Conservation (phyloP, 2,329 filamentous ascomycete species). For the Penicillium polonicum region DNA sequence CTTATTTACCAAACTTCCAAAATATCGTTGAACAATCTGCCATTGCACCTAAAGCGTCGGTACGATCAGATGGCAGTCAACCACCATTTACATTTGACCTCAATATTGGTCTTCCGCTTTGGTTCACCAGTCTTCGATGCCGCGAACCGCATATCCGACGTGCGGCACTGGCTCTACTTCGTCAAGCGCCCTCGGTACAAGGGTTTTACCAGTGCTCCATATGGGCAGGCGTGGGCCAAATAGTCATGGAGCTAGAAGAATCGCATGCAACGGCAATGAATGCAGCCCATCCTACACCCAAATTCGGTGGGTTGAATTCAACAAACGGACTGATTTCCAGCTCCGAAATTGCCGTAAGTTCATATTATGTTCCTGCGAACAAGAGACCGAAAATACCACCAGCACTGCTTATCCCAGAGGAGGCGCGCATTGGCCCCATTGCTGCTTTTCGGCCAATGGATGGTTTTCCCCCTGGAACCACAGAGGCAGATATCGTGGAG, state of each 20-base stretch:
- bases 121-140: conserved; percentile 33
- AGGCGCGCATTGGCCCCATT: conserved; percentile 29
- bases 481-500: conserved; percentile 19
- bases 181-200: conserved; percentile 26
- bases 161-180: conserved; percentile 28
- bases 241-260: conserved; percentile 35
- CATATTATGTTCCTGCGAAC: background rate
- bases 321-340: background rate
- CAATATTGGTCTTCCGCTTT: conserved; percentile 31
- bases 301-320: background rate
- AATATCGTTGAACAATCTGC: conserved; percentile 27
- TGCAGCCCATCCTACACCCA: background rate
- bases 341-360: background rate
- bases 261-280: conserved; percentile 13
- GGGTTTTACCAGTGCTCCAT: conserved; percentile 28
- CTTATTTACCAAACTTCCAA: conserved; percentile 26
- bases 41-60: conserved; percentile 22
- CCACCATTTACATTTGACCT: conserved; percentile 36
- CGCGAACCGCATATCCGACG: conserved; percentile 34
- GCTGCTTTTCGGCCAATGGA: conserved; percentile 25
- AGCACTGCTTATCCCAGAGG: conserved; percentile 21
- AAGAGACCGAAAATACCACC: background rate
- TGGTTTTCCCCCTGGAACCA: conserved; percentile 17
- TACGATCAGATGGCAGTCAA: conserved; percentile 25
- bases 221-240: conserved; percentile 20